These are phyloP conservation scores for Paraphoma chrysanthemicola DNA, from an alignment of 2,329 filamentous ascomycete genomes.

Conservation along the genomic window DNA sequence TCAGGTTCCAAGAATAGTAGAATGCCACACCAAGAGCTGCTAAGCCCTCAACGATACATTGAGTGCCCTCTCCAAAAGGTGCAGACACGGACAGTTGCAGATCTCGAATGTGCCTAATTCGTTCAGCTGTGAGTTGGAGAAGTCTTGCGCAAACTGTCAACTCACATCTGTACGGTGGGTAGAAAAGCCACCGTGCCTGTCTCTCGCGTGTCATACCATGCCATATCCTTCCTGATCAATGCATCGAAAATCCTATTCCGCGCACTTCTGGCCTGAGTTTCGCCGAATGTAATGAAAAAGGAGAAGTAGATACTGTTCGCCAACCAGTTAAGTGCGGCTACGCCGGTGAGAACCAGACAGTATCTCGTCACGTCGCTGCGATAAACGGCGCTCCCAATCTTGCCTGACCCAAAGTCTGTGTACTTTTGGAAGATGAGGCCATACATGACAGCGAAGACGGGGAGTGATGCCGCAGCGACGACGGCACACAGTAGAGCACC, in stretches of 20 bases:
- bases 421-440: conserved; percentile 79
- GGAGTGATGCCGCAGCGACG: conserved; percentile 67
- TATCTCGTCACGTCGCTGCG: conserved; percentile 64
- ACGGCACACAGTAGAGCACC: conserved; percentile 64
- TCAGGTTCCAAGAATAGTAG: conserved; percentile 82
- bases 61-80: conserved; percentile 73
- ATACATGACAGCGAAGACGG: conserved; percentile 72
- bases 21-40: conserved; percentile 76
- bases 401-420: conserved; percentile 67
- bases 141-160: not conserved
- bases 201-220: conserved; percentile 79
- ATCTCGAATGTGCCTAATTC: conserved; percentile 77
- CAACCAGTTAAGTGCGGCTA: conserved; percentile 73
- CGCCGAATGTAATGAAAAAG: conserved; percentile 79
- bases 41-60: conserved; percentile 68
- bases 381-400: conserved; percentile 58
- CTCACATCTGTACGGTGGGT: conserved; percentile 75
- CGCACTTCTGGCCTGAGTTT: conserved; percentile 74
- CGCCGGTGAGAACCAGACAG: conserved; percentile 66
- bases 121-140: conserved; percentile 1
- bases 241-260: conserved; percentile 70
- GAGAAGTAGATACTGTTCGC: conserved; percentile 71
- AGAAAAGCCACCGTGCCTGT: conserved; percentile 77
- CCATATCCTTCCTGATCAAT: conserved; percentile 75
- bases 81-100: conserved; percentile 82